Percentiles rank a stretch among this genome's conserved stretches.
phyloP scores from a whole-genome alignment of 2,329 filamentous ascomycete species.

The Rhynchosporium graminicola region DNA sequence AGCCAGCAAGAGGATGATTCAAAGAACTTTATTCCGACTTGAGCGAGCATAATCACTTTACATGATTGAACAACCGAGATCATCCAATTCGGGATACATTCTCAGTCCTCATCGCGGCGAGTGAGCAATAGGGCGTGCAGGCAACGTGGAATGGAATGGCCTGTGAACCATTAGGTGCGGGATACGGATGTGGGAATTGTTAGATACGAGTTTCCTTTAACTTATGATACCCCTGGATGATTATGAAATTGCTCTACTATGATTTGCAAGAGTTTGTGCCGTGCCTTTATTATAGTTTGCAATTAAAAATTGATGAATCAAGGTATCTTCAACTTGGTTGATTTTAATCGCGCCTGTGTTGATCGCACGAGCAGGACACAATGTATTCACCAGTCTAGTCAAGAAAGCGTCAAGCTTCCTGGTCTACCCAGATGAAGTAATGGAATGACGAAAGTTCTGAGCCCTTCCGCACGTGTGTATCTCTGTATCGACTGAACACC shows the following conservation, averaged over 20 bases:
- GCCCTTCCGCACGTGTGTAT: conserved; percentile 22
- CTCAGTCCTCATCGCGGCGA: too few relatives aligned
- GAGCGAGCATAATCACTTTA: background rate
- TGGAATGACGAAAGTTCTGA: conserved; percentile 21
- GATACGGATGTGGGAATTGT: too few relatives aligned
- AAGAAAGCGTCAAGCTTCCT: background rate
- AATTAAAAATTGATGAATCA: background rate
- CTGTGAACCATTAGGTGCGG: background rate
- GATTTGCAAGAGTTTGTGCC: background rate
- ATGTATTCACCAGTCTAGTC: background rate
- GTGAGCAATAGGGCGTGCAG: too few relatives aligned
- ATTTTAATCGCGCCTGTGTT: too few relatives aligned
- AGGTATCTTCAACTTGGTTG: background rate
- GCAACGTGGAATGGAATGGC: too few relatives aligned
- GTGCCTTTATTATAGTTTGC: too few relatives aligned
- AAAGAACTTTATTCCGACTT: conserved; percentile 58
- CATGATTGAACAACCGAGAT: background rate
- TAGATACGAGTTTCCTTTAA: background rate
- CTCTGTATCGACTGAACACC: conserved; percentile 21
- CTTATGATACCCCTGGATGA: conserved; percentile 3
- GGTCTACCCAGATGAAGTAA: background rate
- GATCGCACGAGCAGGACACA: background rate
- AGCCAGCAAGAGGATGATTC: conserved; percentile 69
- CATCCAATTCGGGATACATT: too few relatives aligned
- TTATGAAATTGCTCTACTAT: background rate